Conservation (phyloP, 2,329 filamentous ascomycete species). For the Phyllosticta citrichinensis region DNA sequence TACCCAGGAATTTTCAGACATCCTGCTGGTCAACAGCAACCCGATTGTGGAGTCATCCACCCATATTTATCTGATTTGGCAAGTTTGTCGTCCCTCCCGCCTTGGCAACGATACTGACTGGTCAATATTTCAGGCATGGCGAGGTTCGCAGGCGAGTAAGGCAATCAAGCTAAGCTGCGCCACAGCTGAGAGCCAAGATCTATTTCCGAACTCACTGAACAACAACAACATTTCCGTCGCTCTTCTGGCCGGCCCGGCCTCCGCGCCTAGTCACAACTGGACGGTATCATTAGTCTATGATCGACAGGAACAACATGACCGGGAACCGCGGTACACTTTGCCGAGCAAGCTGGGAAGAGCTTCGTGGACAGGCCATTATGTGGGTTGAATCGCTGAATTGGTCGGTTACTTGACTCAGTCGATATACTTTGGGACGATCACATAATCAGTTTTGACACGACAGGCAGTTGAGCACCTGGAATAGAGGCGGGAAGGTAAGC, state of each 20-base stretch:
- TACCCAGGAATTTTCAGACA: not conserved
- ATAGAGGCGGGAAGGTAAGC: not conserved
- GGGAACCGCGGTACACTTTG: not conserved
- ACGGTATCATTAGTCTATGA: not conserved
- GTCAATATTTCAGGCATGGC: not conserved
- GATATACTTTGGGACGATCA: not conserved
- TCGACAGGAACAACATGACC: not conserved
- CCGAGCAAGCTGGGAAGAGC: not conserved
- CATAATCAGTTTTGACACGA: not conserved
- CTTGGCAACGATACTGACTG: not conserved
- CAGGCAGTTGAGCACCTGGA: not conserved
- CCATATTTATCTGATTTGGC: not conserved
- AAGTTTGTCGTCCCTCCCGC: not conserved
- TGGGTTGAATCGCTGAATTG: not conserved
- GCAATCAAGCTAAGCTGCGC: not conserved
- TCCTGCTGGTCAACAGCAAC: not conserved
- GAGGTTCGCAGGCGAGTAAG: not conserved
- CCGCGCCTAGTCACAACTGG: not conserved
- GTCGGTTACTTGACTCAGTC: not conserved
- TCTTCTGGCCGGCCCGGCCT: not conserved
- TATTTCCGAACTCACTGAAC: not conserved
- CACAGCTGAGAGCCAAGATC: not conserved
- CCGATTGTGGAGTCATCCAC: not conserved
- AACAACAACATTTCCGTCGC: not conserved
- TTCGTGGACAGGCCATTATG: not conserved